These are phyloP conservation scores for Kwoniella shivajii DNA, from an alignment of 1,284 basidiomycete genomes.

Conservation along the genomic window DNA sequence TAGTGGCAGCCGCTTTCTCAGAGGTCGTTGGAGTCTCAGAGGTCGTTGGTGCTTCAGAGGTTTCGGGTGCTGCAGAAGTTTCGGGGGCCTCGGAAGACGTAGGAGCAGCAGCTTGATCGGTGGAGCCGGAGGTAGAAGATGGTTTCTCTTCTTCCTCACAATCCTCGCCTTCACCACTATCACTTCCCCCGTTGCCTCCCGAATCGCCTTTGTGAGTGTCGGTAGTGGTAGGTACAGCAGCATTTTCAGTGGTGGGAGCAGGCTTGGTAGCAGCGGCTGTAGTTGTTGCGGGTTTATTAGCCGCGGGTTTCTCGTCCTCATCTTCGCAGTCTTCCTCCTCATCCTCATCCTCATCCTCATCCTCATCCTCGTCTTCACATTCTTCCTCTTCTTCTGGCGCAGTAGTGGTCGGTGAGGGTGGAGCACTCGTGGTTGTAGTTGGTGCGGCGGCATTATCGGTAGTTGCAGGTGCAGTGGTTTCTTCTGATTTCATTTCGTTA, in stretches of 20 bases:
- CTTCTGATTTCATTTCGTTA: not conserved
- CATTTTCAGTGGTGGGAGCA: too few species aligned
- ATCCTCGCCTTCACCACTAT: not conserved
- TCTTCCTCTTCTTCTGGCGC: not conserved
- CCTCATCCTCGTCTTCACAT: not conserved
- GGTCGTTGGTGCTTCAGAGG: not conserved
- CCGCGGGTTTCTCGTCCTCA: not conserved
- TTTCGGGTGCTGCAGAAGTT: not conserved
- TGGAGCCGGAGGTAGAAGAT: not conserved
- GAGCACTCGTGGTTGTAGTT: not conserved
- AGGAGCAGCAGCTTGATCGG: not conserved
- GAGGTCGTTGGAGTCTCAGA: not conserved
- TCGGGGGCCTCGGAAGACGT: not conserved
- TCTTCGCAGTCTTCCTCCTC: not conserved
- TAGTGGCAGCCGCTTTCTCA: not conserved
- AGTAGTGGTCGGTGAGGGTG: not conserved
- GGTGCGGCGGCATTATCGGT: not conserved
- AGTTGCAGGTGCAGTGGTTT: not conserved
- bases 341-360: not conserved
- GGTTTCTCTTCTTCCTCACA: not conserved
- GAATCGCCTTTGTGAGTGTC: too few species aligned
- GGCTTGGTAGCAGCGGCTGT: not conserved
- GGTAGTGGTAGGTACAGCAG: too few species aligned
- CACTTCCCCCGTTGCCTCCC: not conserved
- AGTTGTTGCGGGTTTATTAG: not conserved